Base-by-base conservation (phyloP, 768 basidiomycete species). In the Zangia roseola region DNA sequence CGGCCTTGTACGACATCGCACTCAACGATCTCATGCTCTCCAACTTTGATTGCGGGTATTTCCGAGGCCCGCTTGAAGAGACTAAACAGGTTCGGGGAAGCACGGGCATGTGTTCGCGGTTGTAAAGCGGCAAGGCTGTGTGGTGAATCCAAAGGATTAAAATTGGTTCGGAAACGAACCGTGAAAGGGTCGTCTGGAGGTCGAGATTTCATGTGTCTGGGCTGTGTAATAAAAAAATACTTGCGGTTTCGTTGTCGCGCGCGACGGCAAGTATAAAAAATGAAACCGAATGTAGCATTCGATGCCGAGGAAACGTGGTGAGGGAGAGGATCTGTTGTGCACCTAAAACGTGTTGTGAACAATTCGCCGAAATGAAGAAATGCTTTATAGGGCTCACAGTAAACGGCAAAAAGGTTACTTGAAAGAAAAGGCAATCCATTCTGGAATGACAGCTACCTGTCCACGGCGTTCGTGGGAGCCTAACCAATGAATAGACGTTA, bases 271-370 rank as follows among this genome's bases (percentile, higher is more conserved):
- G 7, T 9, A 28, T 28, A 28, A 10, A 28, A 28, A 28, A 28
- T 10, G 26, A 10, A 10, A 28, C 26, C 26, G 26, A 7, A 10
- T 28, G 26, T 28, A 28, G 10, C 7, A 9, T 28, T 28, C 26
- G 26, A 28, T 33, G 64, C 62, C 16, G 81, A 61, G 12, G 81
- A 81, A 47, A 81, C 65, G 59, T 77, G 75, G 28, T 86, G 64
- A 16, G 71, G 66, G 14, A 75, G 63, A 34, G 80, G 82, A 17
- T 69, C 68, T 34, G 73, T 72, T 7, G 81, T 78, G 63, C 74
- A 30, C 77, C 84, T 85, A 59, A 24, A 45, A 37, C 13, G 12
- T 16, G 34, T 20, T 36, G n/a, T 42, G 19, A 50, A 28, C 37
- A 40, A 25, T 41, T 9, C 7, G 30, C 33, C 34, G 40, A n/a